Percentiles rank a stretch among this genome's conserved stretches.
Conservation (phyloP, 2,329 filamentous ascomycete species). For the Fusarium udum region DNA sequence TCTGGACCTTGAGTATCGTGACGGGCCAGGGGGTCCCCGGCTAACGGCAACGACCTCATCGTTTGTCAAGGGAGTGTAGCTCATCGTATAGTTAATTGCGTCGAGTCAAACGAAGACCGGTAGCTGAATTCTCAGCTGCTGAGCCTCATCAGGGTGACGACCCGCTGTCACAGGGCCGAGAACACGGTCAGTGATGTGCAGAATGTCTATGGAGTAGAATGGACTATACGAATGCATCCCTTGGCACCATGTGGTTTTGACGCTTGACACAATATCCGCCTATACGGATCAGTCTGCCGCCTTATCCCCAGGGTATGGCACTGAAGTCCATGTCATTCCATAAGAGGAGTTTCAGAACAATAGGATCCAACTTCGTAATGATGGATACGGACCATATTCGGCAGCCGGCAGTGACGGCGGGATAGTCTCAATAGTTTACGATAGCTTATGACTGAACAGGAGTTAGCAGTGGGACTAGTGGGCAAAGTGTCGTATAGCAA, state of each 20-base stretch:
- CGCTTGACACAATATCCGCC: constrained; percentile 43
- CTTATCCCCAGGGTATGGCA: constrained; percentile 50
- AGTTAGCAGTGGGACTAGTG: constrained; percentile 43
- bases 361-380: constrained; percentile 32
- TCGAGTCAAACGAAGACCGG: constrained; percentile 51
- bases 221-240: constrained; percentile 34
- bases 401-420: constrained; percentile 40
- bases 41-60: constrained; percentile 44
- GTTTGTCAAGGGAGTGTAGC: constrained; percentile 34
- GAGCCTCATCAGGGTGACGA: constrained; percentile 45
- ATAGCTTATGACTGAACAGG: neutral
- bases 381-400: constrained; percentile 41
- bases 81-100: constrained; percentile 43
- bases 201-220: constrained; percentile 48
- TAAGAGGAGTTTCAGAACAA: constrained; percentile 36
- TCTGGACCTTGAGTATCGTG: constrained; percentile 47
- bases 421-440: constrained; percentile 23
- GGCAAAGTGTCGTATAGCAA: constrained; percentile 12
- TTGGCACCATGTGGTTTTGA: constrained; percentile 31
- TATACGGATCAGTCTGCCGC: constrained; percentile 55
- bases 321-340: constrained; percentile 44
- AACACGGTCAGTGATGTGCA: constrained; percentile 45
- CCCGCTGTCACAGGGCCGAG: constrained; percentile 35
- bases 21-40: constrained; percentile 41
- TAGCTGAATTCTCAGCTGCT: constrained; percentile 45